Conservation (phyloP, 768 basidiomycete genomes). For the Mycena sanguinolenta region DNA sequence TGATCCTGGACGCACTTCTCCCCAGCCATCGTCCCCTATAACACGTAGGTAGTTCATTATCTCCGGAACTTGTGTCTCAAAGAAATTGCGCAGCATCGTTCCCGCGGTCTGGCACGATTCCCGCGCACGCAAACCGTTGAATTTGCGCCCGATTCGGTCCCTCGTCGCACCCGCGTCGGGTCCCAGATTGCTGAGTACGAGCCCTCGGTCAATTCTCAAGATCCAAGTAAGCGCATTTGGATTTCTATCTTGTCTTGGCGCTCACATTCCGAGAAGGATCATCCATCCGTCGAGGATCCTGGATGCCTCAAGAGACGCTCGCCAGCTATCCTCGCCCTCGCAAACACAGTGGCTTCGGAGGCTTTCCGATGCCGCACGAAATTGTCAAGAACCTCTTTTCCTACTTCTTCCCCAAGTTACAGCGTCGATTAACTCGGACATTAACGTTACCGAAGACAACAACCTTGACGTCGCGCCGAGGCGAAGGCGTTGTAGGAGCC, state of each 20-base stretch:
- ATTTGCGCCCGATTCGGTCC: slow-evolving; percentile 57
- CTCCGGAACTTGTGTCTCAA: not conserved
- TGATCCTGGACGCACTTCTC: slow-evolving; percentile 51
- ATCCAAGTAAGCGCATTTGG: slow-evolving; percentile 32
- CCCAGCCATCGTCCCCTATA: slow-evolving; percentile 49
- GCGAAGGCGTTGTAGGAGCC: slow-evolving; percentile 55
- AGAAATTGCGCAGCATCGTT: slow-evolving; percentile 45
- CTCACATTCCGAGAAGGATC: slow-evolving; percentile 37
- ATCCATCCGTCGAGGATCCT: slow-evolving; percentile 33
- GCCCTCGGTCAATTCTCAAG: slow-evolving; percentile 30
- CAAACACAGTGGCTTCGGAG: slow-evolving; percentile 71
- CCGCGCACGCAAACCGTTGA: slow-evolving; percentile 61
- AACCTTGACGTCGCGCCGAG: slow-evolving; percentile 64
- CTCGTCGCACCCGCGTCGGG: slow-evolving; percentile 41
- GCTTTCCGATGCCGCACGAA: slow-evolving; percentile 79
- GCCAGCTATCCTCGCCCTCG: slow-evolving; percentile 37
- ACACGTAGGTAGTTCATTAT: slow-evolving; percentile 44
- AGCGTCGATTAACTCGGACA: slow-evolving; percentile 72
- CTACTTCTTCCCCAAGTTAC: slow-evolving; percentile 73
- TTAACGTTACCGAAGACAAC: slow-evolving; percentile 82
- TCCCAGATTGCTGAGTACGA: slow-evolving; percentile 33
- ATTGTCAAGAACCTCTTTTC: slow-evolving; percentile 64
- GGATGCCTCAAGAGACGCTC: slow-evolving; percentile 39
- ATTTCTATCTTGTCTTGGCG: not conserved
- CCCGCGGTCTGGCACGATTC: slow-evolving; percentile 55